Base-by-base conservation (phyloP, 164 flowering plant genomes). In the Sedum album region DNA sequence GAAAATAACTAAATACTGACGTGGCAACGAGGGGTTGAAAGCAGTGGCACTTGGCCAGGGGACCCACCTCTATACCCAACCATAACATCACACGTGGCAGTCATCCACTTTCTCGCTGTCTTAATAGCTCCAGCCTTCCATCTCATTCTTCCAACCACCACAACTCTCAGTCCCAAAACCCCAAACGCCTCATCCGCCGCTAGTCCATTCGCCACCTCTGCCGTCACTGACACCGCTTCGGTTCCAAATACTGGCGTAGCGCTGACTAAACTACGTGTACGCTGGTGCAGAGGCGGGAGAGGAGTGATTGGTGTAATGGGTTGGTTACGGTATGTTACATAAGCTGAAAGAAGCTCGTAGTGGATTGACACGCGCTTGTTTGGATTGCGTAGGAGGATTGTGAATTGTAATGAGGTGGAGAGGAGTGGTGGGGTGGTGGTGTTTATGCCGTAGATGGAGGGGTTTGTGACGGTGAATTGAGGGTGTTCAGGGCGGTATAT, bases 401-500 rank as follows among this genome's bases (percentile, higher is more conserved):
- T 87, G 84, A 93, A 83, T 76, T 90, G 96, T 79, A 88, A 73
- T 79, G 84, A 72, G 74, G 89, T 72, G 75, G 93, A 73, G 46
- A 90, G 39, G 66, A 74, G 66, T 1, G 84, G 74, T 5, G 83
- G 81, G 20, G 85, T 68, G 2, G 90, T 82, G 25, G 75, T 75
- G 73, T 81, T 83, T 42, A 88, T 83, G 28, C 74, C 76, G 73
- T 80, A 84, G 49, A 88, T 53, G 39, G 94, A 82, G n/a, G 88
- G 91, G 6, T 77, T 78, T 20, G 79, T 79, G 5, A 91, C 88
- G 4, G 72, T 76, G 86, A 93, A 90, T 62, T 68, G 79, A 0
- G 98, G 98, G 13, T 73, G 70, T 48, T 80, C 75, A 20, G 98
- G 96, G 11, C 90, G 84, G 79, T 90, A 90, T 57, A 88, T 73